Percentiles rank a stretch among this genome's conserved stretches.
These are phyloP conservation scores for Dothideomycetes sp. DNA, from an alignment of 2,329 filamentous ascomycete species.

Conservation along the genomic window DNA sequence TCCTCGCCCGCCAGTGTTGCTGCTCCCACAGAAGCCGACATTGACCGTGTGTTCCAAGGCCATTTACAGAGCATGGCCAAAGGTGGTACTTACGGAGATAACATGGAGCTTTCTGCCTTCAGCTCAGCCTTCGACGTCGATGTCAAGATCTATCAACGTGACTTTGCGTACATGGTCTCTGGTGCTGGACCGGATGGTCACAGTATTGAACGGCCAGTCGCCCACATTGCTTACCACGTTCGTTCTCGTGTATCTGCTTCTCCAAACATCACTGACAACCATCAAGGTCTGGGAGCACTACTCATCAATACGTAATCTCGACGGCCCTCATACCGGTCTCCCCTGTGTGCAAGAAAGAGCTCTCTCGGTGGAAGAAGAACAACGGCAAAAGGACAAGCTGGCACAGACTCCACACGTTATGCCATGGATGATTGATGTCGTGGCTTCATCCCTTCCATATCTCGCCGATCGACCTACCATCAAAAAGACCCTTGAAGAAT, in stretches of 20 bases:
- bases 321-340: conserved; percentile 47
- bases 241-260: conserved; percentile 18
- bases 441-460: conserved; percentile 40
- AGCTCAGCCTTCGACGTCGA: conserved; percentile 49
- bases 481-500: conserved; percentile 40
- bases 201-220: conserved; percentile 21
- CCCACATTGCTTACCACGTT: conserved; percentile 56
- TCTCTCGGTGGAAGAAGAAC: conserved; percentile 29
- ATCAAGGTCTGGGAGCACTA: conserved; percentile 53
- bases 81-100: conserved; percentile 52
- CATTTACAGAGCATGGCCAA: conserved; percentile 51
- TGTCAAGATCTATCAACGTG: conserved; percentile 50
- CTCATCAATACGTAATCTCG: conserved; percentile 51
- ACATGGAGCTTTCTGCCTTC: conserved; percentile 58
- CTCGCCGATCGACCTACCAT: conserved; percentile 40
- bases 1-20: conserved; percentile 34
- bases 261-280: conserved; percentile 11
- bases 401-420: conserved; percentile 30
- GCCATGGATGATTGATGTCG: conserved; percentile 46
- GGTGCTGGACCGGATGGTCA: conserved; percentile 25
- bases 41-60: conserved; percentile 40
- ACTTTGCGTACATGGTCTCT: conserved; percentile 39
- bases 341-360: conserved; percentile 34
- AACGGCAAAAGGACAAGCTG: conserved; percentile 24
- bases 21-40: conserved; percentile 41